These are phyloP conservation scores for Penicillium tannophilum DNA, from an alignment of 495 filamentous ascomycete genomes.

Conservation along the genomic window DNA sequence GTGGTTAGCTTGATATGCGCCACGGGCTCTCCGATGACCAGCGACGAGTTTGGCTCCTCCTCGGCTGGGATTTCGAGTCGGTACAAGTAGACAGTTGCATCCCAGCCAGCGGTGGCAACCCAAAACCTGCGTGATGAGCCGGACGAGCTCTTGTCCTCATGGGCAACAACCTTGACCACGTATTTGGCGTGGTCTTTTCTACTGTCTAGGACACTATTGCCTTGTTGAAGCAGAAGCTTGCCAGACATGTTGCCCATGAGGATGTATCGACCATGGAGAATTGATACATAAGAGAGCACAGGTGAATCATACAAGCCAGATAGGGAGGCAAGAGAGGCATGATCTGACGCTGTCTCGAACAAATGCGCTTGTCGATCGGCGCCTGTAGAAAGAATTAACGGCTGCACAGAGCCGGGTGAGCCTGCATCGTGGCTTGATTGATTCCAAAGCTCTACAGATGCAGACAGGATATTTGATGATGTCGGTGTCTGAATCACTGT, in stretches of 20 bases:
- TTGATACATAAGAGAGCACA: conserved; percentile 51
- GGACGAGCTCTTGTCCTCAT: conserved; percentile 26
- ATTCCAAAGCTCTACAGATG: conserved; percentile 48
- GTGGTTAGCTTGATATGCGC: conserved; percentile 52
- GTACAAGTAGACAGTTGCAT: conserved; percentile 60
- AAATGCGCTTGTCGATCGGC: conserved; percentile 57
- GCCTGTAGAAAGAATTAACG: conserved; percentile 50
- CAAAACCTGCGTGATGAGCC: conserved; percentile 28
- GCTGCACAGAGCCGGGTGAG: conserved; percentile 12
- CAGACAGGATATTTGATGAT: conserved; percentile 56
- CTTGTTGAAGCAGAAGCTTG: conserved; percentile 50
- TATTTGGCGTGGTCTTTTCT: conserved; percentile 66
- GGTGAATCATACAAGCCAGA: conserved; percentile 59
- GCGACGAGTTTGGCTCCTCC: conserved; percentile 4
- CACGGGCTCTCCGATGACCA: conserved; percentile 41
- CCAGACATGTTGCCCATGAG: conserved; percentile 68
- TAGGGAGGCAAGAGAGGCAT: conserved; percentile 32
- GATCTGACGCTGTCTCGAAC: conserved; percentile 30
- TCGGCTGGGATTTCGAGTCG: conserved; percentile 20
- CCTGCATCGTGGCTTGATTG: conserved; percentile 15
- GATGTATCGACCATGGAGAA: conserved; percentile 35
- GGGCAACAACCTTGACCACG: conserved; percentile 54
- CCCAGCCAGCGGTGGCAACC: conserved; percentile 69
- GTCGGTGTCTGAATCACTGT: conserved; percentile 43
- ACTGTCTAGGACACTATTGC: conserved; percentile 40